phyloP scores from a whole-genome alignment of 2,329 filamentous ascomycete genomes.

The Colletotrichum tofieldiae region DNA sequence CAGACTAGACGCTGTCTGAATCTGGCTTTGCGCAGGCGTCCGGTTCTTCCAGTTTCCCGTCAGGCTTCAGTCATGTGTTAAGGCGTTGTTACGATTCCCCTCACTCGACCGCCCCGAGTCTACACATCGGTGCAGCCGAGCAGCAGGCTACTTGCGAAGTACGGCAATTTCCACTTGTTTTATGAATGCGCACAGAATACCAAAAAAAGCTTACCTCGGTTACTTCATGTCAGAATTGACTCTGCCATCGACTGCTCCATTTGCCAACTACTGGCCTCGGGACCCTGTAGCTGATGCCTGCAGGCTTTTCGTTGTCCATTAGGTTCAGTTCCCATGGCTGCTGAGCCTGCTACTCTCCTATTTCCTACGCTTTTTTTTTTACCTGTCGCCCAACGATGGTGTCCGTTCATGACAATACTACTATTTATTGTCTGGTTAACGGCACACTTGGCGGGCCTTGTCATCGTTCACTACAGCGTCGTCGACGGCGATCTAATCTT shows the following conservation, averaged over 20 bases:
- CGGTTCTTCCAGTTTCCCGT: slow-evolving; percentile 4
- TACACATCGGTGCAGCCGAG: slow-evolving; percentile 2
- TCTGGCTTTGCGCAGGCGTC: background rate
- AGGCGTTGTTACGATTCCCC: slow-evolving; percentile 26
- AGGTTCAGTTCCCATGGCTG: background rate
- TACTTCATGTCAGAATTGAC: background rate
- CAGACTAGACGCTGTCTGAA: slow-evolving; percentile 60
- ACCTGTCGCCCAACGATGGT: background rate
- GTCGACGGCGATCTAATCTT: slow-evolving; percentile 30
- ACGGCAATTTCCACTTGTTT: slow-evolving; percentile 13
- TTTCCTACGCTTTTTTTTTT: slow-evolving; percentile 9
- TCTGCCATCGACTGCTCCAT: slow-evolving; percentile 2
- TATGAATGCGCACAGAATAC: slow-evolving; percentile 23
- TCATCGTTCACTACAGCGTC: slow-evolving; percentile 17
- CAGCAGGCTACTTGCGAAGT: slow-evolving; percentile 12
- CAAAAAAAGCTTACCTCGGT: slow-evolving; percentile 20
- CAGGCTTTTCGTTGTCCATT: background rate
- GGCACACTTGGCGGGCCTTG: background rate
- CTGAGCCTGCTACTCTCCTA: slow-evolving; percentile 18
- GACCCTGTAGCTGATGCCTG: background rate
- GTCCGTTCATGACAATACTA: background rate
- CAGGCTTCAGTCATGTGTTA: slow-evolving; percentile 24
- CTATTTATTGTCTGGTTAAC: slow-evolving; percentile 11
- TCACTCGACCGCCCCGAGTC: slow-evolving; percentile 3
- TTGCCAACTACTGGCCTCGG: background rate